phyloP scores from a whole-genome alignment of 257 asterid genomes.

The Paraleonurus japonicus region DNA sequence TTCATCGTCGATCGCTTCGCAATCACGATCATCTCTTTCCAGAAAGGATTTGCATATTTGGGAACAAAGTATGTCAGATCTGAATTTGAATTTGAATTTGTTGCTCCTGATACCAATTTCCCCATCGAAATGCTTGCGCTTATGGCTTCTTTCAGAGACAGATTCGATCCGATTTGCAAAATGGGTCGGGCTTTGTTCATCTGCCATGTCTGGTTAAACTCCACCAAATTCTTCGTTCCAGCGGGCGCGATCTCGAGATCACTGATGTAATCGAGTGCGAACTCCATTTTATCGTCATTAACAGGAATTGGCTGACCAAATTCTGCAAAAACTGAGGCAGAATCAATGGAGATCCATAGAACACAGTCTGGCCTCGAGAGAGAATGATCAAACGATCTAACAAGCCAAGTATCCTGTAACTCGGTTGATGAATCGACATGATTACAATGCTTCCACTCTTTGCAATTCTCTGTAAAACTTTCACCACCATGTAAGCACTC shows the following conservation, averaged over 20 bases:
- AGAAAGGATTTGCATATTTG: slow-evolving; percentile 45
- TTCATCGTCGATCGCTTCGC: slow-evolving; percentile 47
- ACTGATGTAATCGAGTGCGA: slow-evolving; percentile 52
- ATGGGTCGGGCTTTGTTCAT: background rate
- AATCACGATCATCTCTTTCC: slow-evolving; percentile 51
- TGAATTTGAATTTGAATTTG: slow-evolving; percentile 17
- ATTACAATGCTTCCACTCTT: slow-evolving; percentile 59
- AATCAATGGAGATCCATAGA: slow-evolving; percentile 35
- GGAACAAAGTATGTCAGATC: slow-evolving; percentile 40
- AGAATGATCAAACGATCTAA: slow-evolving; percentile 49
- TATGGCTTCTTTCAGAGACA: slow-evolving; percentile 46
- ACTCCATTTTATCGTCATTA: slow-evolving; percentile 51
- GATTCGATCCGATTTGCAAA: background rate
- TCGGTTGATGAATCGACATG: slow-evolving; percentile 59
- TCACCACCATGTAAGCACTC: slow-evolving; percentile 56
- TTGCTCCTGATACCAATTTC: slow-evolving; percentile 46
- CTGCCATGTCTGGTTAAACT: slow-evolving; percentile 48
- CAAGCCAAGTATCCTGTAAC: slow-evolving; percentile 47
- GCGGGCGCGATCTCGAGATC: slow-evolving; percentile 38
- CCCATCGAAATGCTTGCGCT: slow-evolving; percentile 59
- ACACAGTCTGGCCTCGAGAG: slow-evolving; percentile 53
- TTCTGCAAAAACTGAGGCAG: slow-evolving; percentile 41
- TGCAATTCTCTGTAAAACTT: slow-evolving; percentile 53
- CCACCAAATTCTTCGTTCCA: slow-evolving; percentile 33
- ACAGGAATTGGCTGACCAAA: slow-evolving; percentile 47